phyloP scores from a whole-genome alignment of 2,329 filamentous ascomycete genomes.

The Apiospora phragmitis region DNA sequence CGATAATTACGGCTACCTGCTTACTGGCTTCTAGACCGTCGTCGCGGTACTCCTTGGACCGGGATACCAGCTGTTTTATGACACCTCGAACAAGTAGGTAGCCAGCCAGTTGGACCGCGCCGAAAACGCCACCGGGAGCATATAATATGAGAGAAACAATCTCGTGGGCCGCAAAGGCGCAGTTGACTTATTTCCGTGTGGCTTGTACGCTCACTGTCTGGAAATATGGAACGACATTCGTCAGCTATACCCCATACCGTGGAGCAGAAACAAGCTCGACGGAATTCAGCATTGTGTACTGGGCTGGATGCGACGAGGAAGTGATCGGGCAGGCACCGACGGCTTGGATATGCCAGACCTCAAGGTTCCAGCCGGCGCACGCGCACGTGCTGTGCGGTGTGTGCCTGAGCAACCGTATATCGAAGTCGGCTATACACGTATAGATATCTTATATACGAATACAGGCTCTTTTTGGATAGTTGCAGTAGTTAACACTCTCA shows the following conservation, averaged over 20 bases:
- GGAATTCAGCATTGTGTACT: background rate
- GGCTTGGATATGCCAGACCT: background rate
- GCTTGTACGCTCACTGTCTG: constrained; percentile 6
- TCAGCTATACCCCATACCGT: background rate
- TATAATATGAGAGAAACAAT: constrained; percentile 9
- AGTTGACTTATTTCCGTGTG: constrained; percentile 6
- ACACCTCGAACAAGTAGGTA: constrained; percentile 6
- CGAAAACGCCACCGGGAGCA: constrained; percentile 4
- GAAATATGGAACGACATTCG: constrained; percentile 4
- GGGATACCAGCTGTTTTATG: background rate
- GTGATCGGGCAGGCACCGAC: background rate
- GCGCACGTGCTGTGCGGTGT: background rate
- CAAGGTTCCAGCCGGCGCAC: background rate
- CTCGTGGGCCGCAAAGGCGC: constrained; percentile 7
- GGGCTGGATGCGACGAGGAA: background rate
- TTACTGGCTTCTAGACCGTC: constrained; percentile 2
- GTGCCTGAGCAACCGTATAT: background rate
- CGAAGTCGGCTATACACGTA: background rate
- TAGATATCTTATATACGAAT: background rate
- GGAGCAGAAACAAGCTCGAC: background rate
- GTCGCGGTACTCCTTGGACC: background rate
- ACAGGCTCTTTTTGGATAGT: background rate
- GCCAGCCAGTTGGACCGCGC: background rate
- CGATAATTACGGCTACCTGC: constrained; percentile 11
- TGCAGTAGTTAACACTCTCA: background rate